Evolutionary conservation across 1,139 yeast species (phyloP).

Genomic region (Yamadazyma friedrichii): DNA sequence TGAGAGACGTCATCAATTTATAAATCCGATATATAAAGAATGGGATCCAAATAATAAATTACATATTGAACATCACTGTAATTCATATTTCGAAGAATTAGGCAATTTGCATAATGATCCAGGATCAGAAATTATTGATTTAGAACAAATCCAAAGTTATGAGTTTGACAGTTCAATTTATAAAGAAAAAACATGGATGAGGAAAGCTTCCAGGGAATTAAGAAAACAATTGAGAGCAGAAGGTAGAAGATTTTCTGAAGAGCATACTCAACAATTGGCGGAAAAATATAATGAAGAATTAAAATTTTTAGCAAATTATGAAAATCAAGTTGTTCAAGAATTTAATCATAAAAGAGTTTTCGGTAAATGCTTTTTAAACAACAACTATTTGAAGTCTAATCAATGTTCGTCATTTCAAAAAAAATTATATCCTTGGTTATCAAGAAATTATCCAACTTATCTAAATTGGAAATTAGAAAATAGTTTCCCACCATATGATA

Average conservation of each 20-base stretch:
- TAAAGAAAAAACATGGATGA: constrained; percentile 27
- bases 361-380: constrained; percentile 27
- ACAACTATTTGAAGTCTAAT: constrained; percentile 2
- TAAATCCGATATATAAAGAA: constrained; percentile 15
- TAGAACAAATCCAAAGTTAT: constrained; percentile 18
- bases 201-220: constrained; percentile 15
- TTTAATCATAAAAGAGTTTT: constrained; percentile 28
- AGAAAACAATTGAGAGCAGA: constrained; percentile 15
- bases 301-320: constrained; percentile 19
- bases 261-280: constrained; percentile 16
- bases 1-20: constrained; percentile 10
- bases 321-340: constrained; percentile 21
- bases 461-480: constrained; percentile 20
- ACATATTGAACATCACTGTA: constrained; percentile 14
- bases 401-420: constrained; percentile 14
- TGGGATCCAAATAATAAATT: constrained; percentile 8
- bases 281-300: constrained; percentile 13
- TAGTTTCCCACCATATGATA: constrained; percentile 14
- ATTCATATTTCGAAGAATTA: constrained; percentile 17
- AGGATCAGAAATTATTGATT: constrained; percentile 16
- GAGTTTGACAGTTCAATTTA: constrained; percentile 23
- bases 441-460: constrained; percentile 15
- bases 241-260: constrained; percentile 13
- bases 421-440: constrained; percentile 24
- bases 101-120: constrained; percentile 10